These are phyloP conservation scores for Trichoderma pleuroti DNA, from an alignment of 2,329 filamentous ascomycete genomes.

Conservation along the genomic window DNA sequence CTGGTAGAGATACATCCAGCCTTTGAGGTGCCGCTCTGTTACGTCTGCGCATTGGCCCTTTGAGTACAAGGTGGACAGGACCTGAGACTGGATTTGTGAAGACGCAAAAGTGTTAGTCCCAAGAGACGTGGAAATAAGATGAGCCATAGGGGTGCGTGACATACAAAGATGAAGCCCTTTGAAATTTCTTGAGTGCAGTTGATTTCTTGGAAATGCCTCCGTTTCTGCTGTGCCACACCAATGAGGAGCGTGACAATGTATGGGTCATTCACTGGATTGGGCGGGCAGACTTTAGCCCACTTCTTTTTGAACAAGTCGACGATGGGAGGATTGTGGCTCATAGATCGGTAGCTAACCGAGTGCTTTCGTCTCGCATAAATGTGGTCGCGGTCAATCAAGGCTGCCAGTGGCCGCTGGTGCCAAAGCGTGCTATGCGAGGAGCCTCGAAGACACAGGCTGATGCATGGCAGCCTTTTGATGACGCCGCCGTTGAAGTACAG, in stretches of 20 bases:
- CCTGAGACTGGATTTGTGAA: background rate
- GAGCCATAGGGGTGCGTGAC: background rate
- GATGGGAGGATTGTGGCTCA: background rate
- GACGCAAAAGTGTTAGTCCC: background rate
- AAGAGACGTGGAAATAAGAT: background rate
- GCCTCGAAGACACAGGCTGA: too few relatives aligned
- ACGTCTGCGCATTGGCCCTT: background rate
- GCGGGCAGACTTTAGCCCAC: background rate
- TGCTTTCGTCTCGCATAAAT: background rate
- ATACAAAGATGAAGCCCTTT: background rate
- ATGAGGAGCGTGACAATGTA: slow-evolving; percentile 7
- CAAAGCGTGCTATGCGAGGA: background rate
- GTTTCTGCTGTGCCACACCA: background rate
- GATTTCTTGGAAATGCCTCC: background rate
- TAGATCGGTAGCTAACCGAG: background rate
- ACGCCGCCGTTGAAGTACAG: background rate
- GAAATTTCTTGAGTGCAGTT: background rate
- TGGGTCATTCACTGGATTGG: background rate
- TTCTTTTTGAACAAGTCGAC: background rate
- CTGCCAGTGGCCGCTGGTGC: background rate
- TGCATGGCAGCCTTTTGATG: background rate
- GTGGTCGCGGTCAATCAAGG: background rate
- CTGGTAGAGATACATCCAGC: slow-evolving; percentile 13
- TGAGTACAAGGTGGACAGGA: background rate
- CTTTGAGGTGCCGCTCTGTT: background rate